phyloP scores from a whole-genome alignment of 2,329 filamentous ascomycete genomes.

The Pseudogymnoascus sp. region DNA sequence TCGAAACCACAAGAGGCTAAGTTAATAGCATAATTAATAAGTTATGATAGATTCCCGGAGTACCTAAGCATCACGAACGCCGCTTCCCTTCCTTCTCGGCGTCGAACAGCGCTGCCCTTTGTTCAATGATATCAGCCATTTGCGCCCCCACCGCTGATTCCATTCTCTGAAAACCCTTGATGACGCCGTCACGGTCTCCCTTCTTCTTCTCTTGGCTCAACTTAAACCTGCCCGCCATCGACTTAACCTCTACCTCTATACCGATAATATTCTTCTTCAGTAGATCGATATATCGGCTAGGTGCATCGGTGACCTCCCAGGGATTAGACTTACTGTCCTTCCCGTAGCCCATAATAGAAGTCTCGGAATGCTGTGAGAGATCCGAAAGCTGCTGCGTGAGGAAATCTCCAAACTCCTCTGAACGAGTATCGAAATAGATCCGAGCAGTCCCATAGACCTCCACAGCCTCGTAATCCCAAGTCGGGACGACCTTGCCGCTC shows the following conservation, averaged over 20 bases:
- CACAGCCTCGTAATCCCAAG: constrained; percentile 61
- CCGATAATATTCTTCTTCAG: constrained; percentile 52
- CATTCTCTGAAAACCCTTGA: too few relatives aligned
- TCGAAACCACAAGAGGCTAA: too few relatives aligned
- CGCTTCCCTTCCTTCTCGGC: too few relatives aligned
- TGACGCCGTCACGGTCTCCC: too few relatives aligned
- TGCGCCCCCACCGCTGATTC: too few relatives aligned
- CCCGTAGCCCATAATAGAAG: constrained; percentile 47
- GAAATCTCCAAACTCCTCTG: constrained; percentile 38
- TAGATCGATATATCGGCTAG: constrained; percentile 45
- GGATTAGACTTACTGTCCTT: constrained; percentile 31
- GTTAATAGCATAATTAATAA: too few relatives aligned
- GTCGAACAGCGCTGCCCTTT: too few relatives aligned
- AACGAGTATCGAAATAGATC: constrained; percentile 43
- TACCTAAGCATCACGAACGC: too few relatives aligned
- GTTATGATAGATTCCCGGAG: too few relatives aligned
- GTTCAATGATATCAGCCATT: too few relatives aligned
- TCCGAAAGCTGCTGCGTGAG: constrained; percentile 44
- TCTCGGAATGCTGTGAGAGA: constrained; percentile 43
- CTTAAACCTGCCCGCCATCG: constrained; percentile 54
- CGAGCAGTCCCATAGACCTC: constrained; percentile 52
- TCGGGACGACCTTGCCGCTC: constrained; percentile 58
- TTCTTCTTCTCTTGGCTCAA: too few relatives aligned
- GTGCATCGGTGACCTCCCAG: constrained; percentile 52
- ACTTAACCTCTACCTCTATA: constrained; percentile 47